Base-by-base conservation (phyloP, 305 asterid genomes). In the Caryopteris hybrid region DNA sequence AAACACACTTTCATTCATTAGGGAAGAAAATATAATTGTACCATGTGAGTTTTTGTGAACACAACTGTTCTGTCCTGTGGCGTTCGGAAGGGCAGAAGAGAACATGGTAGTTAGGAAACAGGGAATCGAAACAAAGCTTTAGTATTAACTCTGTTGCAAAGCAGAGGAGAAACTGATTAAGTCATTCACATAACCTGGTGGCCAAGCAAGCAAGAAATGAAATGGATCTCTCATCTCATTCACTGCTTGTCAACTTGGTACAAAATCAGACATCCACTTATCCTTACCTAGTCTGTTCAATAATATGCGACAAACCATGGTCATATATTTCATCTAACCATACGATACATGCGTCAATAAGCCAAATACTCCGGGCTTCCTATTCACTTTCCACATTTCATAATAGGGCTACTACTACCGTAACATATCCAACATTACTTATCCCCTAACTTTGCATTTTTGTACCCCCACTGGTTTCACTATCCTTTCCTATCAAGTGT, bases 361-460 rank as follows among this genome's bases (percentile, higher is more conserved):
- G 56, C 63, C 60, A 21, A 63, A 64, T 18, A 8, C 34, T 34
- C 54, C 23, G 14, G 70, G 61, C 73, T 50, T 34, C 60, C 70
- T 64, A 55, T 43, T 29, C 10, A 45, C 18, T 47, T 29, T 36
- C 50, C 52, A 12, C 18, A 1, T 38, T 50, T 36, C 46, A 25
- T 60, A 61, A 60, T 39, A 25, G 64, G 41, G 12, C 63, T 31
- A 59, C 22, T 47, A 22, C 10, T 20, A 38, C 27, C 7, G 0
- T 1, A 21, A 54, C 23, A 62, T 33, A 51, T 22, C 33, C 22
- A 16, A 25, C 66, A 45, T 46, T 7, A 25, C 43, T 39, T 58
- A 33, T 9, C 38, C 54, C 33, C 66, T 64, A 59, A 43, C 41
- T 48, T 45, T 12, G 14, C 16, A 42, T 21, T 65, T 60, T 10